Evolutionary conservation across 1,284 basidiomycete species (phyloP).

Genomic region (Caloboletus firmus): DNA sequence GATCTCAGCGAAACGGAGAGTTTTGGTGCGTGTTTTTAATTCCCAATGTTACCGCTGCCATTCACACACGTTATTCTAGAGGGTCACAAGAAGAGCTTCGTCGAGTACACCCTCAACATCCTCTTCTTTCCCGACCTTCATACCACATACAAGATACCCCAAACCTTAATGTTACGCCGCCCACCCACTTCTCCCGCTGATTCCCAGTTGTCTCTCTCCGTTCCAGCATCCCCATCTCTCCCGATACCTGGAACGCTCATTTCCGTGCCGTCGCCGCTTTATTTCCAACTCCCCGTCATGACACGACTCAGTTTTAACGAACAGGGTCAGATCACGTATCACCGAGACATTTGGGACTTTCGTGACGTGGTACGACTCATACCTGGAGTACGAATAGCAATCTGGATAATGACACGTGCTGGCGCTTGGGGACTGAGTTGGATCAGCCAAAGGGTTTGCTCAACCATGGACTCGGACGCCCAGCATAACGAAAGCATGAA

Average conservation of each 20-base stretch:
- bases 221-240: conserved; percentile 42
- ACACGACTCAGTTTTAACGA: conserved; percentile 75
- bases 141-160: conserved; percentile 26
- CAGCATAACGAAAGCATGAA: neutral
- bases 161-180: conserved; percentile 34
- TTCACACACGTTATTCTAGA: conserved; percentile 42
- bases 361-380: conserved; percentile 66
- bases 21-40: conserved; percentile 54
- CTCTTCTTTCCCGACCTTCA: conserved; percentile 52
- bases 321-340: conserved; percentile 67
- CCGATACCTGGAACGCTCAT: conserved; percentile 54
- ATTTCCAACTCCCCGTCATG: conserved; percentile 64
- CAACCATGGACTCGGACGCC: conserved; percentile 4
- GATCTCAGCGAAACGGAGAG: conserved; percentile 73
- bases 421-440: conserved; percentile 55
- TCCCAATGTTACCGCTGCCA: neutral
- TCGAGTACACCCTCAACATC: conserved; percentile 66
- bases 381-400: conserved; percentile 61
- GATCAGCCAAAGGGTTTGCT: conserved; percentile 25
- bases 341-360: conserved; percentile 75
- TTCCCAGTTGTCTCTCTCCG: conserved; percentile 24
- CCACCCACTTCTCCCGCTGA: conserved; percentile 36
- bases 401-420: conserved; percentile 65
- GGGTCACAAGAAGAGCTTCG: conserved; percentile 65
- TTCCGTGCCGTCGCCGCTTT: conserved; percentile 65